Evolutionary conservation across 306 rosid species (phyloP).

Genomic region (Oxytropis ochrocephala): DNA sequence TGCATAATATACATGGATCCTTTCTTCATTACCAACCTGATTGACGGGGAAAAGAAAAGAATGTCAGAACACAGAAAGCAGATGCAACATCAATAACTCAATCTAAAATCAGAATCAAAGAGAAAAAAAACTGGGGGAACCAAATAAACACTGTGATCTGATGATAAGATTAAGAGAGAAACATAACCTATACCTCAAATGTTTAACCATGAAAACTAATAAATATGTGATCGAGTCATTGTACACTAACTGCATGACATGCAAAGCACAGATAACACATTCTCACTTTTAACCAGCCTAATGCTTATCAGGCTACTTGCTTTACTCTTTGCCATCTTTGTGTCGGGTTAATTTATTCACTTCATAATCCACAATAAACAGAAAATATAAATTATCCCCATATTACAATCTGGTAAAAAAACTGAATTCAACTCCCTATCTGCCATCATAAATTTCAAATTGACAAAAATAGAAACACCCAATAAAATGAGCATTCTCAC

Average conservation of each 20-base stretch:
- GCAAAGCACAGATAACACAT: not conserved
- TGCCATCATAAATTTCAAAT: not conserved
- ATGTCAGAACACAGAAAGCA: slow-evolving; percentile 21
- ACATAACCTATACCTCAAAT: not conserved
- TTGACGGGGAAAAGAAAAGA: slow-evolving; percentile 16
- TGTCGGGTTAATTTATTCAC: not conserved
- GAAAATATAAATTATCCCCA: slow-evolving; percentile 10
- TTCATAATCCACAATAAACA: slow-evolving; percentile 4
- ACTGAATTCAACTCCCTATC: not conserved
- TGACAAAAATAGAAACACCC: not conserved
- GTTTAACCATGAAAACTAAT: slow-evolving; percentile 6
- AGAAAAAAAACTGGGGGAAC: not conserved
- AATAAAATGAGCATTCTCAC: slow-evolving; percentile 46
- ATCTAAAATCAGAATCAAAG: not conserved
- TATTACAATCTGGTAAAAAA: not conserved
- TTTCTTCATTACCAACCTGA: slow-evolving; percentile 95
- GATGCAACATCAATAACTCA: not conserved
- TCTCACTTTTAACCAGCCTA: not conserved
- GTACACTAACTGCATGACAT: not conserved
- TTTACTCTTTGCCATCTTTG: not conserved
- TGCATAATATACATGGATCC: slow-evolving; percentile 96
- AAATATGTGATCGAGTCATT: not conserved
- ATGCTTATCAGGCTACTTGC: not conserved
- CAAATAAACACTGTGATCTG: slow-evolving; percentile 3
- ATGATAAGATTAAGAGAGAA: not conserved